Conservation (phyloP, 768 basidiomycete species). For the Pisolithus marmoratus region DNA sequence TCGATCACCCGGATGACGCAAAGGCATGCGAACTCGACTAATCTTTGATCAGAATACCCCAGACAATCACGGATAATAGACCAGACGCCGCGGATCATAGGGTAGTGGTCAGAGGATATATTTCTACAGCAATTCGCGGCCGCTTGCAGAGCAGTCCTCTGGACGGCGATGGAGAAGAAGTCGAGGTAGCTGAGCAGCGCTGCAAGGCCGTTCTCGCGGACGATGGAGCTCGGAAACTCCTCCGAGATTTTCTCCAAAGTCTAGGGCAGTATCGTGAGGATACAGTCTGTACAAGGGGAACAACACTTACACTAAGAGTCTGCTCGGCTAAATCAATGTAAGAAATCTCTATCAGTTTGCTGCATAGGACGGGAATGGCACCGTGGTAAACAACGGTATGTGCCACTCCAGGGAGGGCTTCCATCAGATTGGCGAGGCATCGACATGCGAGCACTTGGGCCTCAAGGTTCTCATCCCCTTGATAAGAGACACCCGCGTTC, state of each 20-base stretch:
- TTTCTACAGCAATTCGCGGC: slow-evolving; percentile 96
- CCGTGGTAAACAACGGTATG: slow-evolving; percentile 97
- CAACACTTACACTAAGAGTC: slow-evolving; percentile 81
- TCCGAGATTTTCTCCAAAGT: slow-evolving; percentile 98
- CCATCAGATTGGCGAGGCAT: slow-evolving; percentile 97
- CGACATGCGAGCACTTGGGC: slow-evolving; percentile 95
- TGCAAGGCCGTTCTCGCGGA: slow-evolving; percentile 89
- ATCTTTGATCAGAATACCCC: slow-evolving; percentile 86
- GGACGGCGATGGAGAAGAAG: slow-evolving; percentile 97
- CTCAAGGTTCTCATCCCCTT: slow-evolving; percentile 84
- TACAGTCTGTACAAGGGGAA: slow-evolving; percentile 5
- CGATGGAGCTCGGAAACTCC: slow-evolving; percentile 93
- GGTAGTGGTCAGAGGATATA: slow-evolving; percentile 81
- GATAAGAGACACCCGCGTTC: slow-evolving; percentile 62
- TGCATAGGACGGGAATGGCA: slow-evolving; percentile 96
- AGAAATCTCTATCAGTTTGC: slow-evolving; percentile 94
- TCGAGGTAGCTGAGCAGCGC: slow-evolving; percentile 94
- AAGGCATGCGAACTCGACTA: slow-evolving; percentile 95
- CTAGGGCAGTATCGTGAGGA: slow-evolving; percentile 37
- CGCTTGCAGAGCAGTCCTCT: slow-evolving; percentile 93
- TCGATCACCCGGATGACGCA: slow-evolving; percentile 94
- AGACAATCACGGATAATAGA: slow-evolving; percentile 91
- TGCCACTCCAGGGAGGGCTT: slow-evolving; percentile 96
- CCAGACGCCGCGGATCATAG: slow-evolving; percentile 86
- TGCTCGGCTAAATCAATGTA: slow-evolving; percentile 99